Evolutionary conservation across 2,329 filamentous ascomycete genomes (phyloP).

Genomic region (Botryosphaeria dothidea): DNA sequence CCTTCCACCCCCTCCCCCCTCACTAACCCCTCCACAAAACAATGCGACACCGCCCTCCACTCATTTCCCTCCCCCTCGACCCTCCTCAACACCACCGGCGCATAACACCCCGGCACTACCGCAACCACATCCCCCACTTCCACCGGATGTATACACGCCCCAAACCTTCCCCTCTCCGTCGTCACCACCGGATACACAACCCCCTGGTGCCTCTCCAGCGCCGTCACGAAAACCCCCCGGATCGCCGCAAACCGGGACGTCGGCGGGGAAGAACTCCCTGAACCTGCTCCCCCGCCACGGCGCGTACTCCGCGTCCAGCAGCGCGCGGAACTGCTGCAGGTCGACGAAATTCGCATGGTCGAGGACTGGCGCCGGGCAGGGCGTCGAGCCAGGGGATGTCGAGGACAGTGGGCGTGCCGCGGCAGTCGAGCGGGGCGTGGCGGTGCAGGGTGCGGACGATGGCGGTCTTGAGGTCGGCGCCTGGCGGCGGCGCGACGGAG

Average conservation of each 20-base stretch:
- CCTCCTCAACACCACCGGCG: no score
- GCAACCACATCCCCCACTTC: no score
- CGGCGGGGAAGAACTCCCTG: neutral
- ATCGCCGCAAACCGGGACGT: no score
- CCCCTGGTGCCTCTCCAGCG: neutral
- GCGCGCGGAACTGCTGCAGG: no score
- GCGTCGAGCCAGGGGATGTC: neutral
- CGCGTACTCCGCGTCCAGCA: neutral
- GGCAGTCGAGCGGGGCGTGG: neutral
- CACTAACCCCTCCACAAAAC: slow-evolving; percentile 11
- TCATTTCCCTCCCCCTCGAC: no score
- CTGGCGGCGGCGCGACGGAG: no score
- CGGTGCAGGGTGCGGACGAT: neutral
- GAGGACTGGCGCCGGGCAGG: neutral
- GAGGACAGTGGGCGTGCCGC: neutral
- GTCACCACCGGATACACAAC: neutral
- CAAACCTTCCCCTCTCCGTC: neutral
- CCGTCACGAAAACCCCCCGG: neutral
- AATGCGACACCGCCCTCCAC: slow-evolving; percentile 26
- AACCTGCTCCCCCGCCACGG: neutral
- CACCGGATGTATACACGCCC: neutral
- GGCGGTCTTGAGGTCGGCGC: neutral
- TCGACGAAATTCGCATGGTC: no score
- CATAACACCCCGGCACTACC: no score
- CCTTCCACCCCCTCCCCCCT: neutral